Conservation (phyloP, 192 early-diverging fungal species). For the Gorgonomyces haynaldii region DNA sequence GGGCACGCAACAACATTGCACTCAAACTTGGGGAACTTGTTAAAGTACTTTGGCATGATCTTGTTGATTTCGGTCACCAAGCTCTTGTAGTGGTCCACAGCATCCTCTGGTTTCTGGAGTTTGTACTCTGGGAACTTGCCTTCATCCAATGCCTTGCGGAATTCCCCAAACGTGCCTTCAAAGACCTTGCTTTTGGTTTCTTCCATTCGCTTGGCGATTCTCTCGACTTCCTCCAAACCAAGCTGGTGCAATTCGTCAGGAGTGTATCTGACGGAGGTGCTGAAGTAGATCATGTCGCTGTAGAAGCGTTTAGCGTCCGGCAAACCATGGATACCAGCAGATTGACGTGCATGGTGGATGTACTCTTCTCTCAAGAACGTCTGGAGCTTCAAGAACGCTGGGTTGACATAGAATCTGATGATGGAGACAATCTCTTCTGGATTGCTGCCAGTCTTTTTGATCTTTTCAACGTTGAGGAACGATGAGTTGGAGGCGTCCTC, state of each 20-base stretch:
- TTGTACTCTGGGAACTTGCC: constrained; percentile 22
- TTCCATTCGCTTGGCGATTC: constrained; percentile 21
- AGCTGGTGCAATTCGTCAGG: constrained; percentile 2
- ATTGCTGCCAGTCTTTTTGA: background rate
- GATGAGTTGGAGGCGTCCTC: background rate
- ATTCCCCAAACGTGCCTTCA: constrained; percentile 19
- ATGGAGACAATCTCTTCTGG: background rate
- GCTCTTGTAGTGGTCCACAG: constrained; percentile 7
- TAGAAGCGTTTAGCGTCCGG: background rate
- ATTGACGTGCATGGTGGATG: background rate
- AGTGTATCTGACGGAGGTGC: background rate
- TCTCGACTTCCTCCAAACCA: constrained; percentile 1
- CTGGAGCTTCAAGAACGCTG: background rate
- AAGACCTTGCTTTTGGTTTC: constrained; percentile 16
- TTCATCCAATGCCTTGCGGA: constrained; percentile 17
- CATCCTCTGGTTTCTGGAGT: constrained; percentile 9
- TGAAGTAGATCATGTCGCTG: background rate
- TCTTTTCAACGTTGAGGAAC: background rate
- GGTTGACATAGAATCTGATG: background rate
- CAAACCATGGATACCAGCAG: constrained; percentile 1
- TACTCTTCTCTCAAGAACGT: background rate
- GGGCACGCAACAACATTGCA: background rate
- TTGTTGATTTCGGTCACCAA: constrained; percentile 4
- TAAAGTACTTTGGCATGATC: constrained; percentile 3
- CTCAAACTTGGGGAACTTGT: constrained; percentile 1